Base-by-base conservation (phyloP, 2,329 filamentous ascomycete genomes). In the Bipolaris cookei region DNA sequence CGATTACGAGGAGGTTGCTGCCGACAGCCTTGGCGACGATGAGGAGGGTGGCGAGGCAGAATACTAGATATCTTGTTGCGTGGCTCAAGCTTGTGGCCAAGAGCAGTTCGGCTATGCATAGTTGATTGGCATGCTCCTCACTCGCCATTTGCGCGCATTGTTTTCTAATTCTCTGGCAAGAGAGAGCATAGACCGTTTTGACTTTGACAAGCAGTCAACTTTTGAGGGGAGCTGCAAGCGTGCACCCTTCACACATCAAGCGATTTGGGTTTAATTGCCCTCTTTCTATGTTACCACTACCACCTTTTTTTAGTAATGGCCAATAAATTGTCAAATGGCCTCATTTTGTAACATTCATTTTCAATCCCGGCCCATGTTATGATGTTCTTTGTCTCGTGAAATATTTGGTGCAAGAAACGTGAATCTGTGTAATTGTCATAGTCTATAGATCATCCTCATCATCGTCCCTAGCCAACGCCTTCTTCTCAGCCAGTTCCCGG, bases 1-100 rank as follows among this genome's bases (percentile, higher is more conserved):
- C 71, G 94, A 99, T 79, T 99, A 99, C 83, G 94, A 63, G 83
- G 95, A 99, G 83, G 95, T 98, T 76, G 94, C 92, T 66, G 91
- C 92, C 74, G 94, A 98, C 82, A 96, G 92, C 63, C 82, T 96
- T 72, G 93, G 93, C 77, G 90, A 88, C 65, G 90, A 88, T 64
- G 93, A 96, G 72, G 91, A 93, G 76, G 89, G 86, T 75, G 82
- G 85, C 70, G 92, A 96, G 82, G 90, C 91, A 67, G 94, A 97
- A 87, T 97, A 97, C 86, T 97, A 96, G 62, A 63, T 58, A 59
- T 48, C 61, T 61, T 56, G 46, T 46, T 54, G 58, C 59, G 52
- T 59, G 45, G 61, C 56, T 60, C 60, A 56, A 63, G 52, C 55
- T 56, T 50, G 63, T 61, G 53, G 56, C 52, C 55, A 62, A 63